These are phyloP conservation scores for Hsuehochloa calcarea DNA, from an alignment of 176 grass and related monocot species.

Conservation along the genomic window DNA sequence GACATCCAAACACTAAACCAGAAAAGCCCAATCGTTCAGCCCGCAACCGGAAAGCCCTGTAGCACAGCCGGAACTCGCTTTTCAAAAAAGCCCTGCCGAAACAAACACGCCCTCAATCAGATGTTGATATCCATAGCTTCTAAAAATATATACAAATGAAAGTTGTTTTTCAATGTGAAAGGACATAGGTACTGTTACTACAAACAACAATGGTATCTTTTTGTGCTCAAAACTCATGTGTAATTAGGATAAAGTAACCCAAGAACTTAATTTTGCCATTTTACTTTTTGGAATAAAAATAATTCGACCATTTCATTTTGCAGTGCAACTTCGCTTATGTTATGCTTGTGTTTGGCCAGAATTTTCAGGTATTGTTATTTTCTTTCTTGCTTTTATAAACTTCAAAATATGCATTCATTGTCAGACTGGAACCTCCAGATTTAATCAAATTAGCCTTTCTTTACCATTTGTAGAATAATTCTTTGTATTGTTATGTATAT, in stretches of 20 bases:
- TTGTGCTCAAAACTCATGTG: background rate
- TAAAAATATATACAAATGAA: background rate
- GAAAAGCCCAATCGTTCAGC: no score
- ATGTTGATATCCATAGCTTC: background rate
- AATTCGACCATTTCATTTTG: conserved; percentile 35
- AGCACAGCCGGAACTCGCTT: no score
- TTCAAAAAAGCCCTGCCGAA: no score
- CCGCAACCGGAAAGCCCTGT: no score
- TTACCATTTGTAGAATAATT: background rate
- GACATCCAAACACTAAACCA: no score
- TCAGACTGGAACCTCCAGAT: background rate
- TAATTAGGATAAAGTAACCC: background rate
- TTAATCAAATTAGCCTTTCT: background rate
- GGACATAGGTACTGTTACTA: background rate
- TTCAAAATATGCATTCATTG: conserved; percentile 1
- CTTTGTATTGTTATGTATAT: no score
- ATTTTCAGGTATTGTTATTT: conserved; percentile 75
- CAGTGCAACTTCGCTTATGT: conserved; percentile 96
- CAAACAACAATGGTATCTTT: background rate
- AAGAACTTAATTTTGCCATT: background rate
- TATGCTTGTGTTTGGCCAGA: conserved; percentile 81
- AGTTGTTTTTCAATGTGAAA: background rate
- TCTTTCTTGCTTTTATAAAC: conserved; percentile 20
- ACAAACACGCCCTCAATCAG: no score
- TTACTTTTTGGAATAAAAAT: background rate